These are phyloP conservation scores for Porphyridium purpureum DNA, from an alignment of 23 red algal genomes.

Conservation along the genomic window DNA sequence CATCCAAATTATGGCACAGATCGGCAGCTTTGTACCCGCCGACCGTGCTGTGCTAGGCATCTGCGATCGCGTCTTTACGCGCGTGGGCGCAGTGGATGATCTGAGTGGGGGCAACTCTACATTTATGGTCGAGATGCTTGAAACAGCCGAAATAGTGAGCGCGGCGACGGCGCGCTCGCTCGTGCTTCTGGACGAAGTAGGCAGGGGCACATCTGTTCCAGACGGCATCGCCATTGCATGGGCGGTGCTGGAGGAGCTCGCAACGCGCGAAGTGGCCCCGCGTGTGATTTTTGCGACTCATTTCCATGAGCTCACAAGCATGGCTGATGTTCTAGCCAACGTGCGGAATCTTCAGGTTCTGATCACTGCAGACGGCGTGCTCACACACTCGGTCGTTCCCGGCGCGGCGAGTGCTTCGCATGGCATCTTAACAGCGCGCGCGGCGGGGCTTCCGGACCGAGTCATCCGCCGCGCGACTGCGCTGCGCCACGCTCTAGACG, in stretches of 20 bases:
- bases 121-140: slow-evolving; percentile 91
- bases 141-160: slow-evolving; percentile 71
- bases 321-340: slow-evolving; percentile 29
- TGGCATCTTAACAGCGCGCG: neutral
- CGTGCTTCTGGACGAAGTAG: slow-evolving; percentile 84
- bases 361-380: neutral
- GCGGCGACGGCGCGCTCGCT: slow-evolving; percentile 36
- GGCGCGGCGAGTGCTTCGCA: neutral
- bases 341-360: slow-evolving; percentile 21
- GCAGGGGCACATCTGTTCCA: slow-evolving; percentile 58
- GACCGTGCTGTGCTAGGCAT: slow-evolving; percentile 22
- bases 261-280: slow-evolving; percentile 6
- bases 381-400: neutral
- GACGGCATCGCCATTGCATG: slow-evolving; percentile 72
- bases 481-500: neutral
- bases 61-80: slow-evolving; percentile 63
- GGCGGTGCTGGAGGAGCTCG: slow-evolving; percentile 53
- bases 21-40: slow-evolving; percentile 76
- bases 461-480: neutral
- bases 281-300: slow-evolving; percentile 65
- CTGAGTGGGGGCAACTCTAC: slow-evolving; percentile 62
- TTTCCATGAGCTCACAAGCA: slow-evolving; percentile 58
- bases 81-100: slow-evolving; percentile 88
- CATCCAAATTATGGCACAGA: slow-evolving; percentile 62
- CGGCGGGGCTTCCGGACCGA: neutral